phyloP scores from a whole-genome alignment of 2,329 filamentous ascomycete genomes.

The Trichoderma cornu-damae region DNA sequence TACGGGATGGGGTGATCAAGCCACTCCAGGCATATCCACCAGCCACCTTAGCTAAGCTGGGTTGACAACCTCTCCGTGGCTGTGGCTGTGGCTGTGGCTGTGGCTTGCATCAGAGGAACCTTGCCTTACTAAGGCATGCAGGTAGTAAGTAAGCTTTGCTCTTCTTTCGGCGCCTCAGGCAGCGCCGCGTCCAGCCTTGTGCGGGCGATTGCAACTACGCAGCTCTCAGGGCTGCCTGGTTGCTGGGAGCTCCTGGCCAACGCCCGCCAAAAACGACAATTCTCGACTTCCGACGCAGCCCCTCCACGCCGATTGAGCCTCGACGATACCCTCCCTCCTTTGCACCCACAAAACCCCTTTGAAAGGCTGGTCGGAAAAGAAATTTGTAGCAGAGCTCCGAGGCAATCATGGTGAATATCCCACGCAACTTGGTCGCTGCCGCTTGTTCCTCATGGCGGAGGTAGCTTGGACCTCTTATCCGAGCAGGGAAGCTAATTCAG shows the following conservation, averaged over 20 bases:
- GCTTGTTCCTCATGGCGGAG: background rate
- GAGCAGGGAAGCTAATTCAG: slow-evolving; percentile 15
- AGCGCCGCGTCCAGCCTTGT: slow-evolving; percentile 27
- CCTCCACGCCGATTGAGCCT: slow-evolving; percentile 13
- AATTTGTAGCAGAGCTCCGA: background rate
- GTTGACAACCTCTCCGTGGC: background rate
- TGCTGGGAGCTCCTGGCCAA: slow-evolving; percentile 31
- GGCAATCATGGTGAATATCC: slow-evolving; percentile 17
- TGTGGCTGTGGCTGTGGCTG: too few relatives aligned
- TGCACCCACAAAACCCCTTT: background rate
- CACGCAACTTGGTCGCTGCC: background rate
- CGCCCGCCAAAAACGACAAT: slow-evolving; percentile 21
- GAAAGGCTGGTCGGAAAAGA: background rate
- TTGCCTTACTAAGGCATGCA: too few relatives aligned
- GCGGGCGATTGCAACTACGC: slow-evolving; percentile 31
- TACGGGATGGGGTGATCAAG: slow-evolving; percentile 14
- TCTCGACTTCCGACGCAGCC: slow-evolving; percentile 17
- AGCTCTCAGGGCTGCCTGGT: slow-evolving; percentile 43
- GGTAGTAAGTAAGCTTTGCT: too few relatives aligned
- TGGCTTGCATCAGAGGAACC: slow-evolving; percentile 16
- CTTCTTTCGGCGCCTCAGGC: slow-evolving; percentile 29
- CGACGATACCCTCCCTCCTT: background rate
- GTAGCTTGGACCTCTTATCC: background rate
- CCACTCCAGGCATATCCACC: slow-evolving; percentile 15
- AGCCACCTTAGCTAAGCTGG: slow-evolving; percentile 1